Evolutionary conservation across 1,284 basidiomycete genomes (phyloP).

Genomic region (Peniophora sp.): DNA sequence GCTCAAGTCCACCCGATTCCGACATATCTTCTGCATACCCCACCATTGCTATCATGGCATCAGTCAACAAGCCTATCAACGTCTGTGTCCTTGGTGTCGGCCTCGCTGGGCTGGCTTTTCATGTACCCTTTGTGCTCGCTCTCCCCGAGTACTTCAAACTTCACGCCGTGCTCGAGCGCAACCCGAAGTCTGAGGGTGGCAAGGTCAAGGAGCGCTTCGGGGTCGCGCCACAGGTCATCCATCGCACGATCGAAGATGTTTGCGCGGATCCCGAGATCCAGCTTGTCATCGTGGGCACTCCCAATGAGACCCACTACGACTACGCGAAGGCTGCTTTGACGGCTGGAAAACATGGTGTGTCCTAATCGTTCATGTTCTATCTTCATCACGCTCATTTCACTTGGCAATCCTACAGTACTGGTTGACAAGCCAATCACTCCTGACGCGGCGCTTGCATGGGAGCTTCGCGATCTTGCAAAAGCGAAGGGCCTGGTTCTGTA

Average conservation of each 20-base stretch:
- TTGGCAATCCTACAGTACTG: constrained; percentile 38
- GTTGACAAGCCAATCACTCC: constrained; percentile 82
- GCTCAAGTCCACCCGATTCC: constrained; percentile 13
- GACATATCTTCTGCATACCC: neutral
- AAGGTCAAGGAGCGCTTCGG: constrained; percentile 59
- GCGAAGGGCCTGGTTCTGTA: constrained; percentile 63
- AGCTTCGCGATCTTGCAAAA: constrained; percentile 61
- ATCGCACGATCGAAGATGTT: constrained; percentile 48
- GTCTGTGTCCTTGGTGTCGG: constrained; percentile 73
- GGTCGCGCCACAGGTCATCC: constrained; percentile 43
- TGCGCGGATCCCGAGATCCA: constrained; percentile 55
- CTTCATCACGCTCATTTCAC: neutral
- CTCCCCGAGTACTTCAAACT: constrained; percentile 70
- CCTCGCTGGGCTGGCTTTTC: constrained; percentile 70
- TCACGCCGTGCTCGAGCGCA: constrained; percentile 58
- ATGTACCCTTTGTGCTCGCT: constrained; percentile 70
- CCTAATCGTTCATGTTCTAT: neutral
- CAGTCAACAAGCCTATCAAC: constrained; percentile 41
- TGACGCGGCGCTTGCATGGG: constrained; percentile 54
- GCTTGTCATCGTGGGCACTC: constrained; percentile 67
- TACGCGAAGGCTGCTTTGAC: constrained; percentile 59
- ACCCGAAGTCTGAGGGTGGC: constrained; percentile 49
- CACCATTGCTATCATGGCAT: neutral
- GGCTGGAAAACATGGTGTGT: constrained; percentile 71
- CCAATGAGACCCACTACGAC: constrained; percentile 73